Base-by-base conservation (phyloP, 2,329 filamentous ascomycete genomes). In the Phaeosphaeriaceae sp. region DNA sequence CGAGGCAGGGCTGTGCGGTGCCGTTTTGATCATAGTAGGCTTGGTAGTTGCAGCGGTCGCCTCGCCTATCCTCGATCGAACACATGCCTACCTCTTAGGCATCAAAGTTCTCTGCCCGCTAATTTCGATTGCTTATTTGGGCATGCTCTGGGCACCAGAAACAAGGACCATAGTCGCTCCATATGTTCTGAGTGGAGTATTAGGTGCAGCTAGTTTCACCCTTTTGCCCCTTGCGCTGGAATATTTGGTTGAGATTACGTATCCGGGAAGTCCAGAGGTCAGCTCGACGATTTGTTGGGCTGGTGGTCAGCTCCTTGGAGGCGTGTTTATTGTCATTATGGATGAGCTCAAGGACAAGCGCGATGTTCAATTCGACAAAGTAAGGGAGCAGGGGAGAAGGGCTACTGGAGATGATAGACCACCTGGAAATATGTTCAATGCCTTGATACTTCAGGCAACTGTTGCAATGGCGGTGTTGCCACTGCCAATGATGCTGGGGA, bases 1-100 rank as follows among this genome's bases (percentile, higher is more conserved):
- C 57, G 82, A 96, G 47, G 90, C 93, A 17, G 94, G 94, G 28
- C 92, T 97, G 64, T 91, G 87, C 9, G 94, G 94, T 56, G 94
- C 89, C 0, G 74, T 97, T 7, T 82, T 97, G 28, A 97, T 97
- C 68, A 81, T 96, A 38, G 89, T 94, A 44, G 94, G 94, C 7
- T 84, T 99, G 1, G 80, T 95, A 36, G 74, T 83, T 4, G 83
- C 91, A 0, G 94, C 91, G 12, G 79, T 96, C 53, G 81, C 85
- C 0, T 90, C 87, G 0, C 93, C 93, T 0, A 80, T 97, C 59
- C 84, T 96, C 55, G 94, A 97, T 76, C 84, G 87, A 43, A 92
- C 87, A 47, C 95, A 97, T 73, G 79, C 83, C 20, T 96, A 92
- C 67, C 77, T 96, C 0, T 70, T 83, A 3, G 83, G 87, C 18